These are phyloP conservation scores for Penicillium fimorum DNA, from an alignment of 495 filamentous ascomycete species.

Conservation along the genomic window DNA sequence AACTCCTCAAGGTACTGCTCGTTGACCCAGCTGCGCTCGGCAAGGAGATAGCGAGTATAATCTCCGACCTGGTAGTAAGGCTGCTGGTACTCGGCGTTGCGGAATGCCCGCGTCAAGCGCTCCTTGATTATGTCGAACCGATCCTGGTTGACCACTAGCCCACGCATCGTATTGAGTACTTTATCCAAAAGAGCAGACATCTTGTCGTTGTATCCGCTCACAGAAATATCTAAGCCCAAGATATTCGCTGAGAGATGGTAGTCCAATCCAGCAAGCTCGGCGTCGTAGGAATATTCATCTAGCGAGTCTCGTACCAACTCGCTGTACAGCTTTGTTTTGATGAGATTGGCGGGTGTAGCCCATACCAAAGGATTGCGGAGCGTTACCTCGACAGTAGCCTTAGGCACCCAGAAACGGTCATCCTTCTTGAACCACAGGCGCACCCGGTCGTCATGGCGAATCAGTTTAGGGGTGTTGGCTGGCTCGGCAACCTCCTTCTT, in stretches of 20 bases:
- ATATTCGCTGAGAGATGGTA: slow-evolving; percentile 72
- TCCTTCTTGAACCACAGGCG: slow-evolving; percentile 99
- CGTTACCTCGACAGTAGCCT: slow-evolving; percentile 78
- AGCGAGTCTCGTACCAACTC: slow-evolving; percentile 87
- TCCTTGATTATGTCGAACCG: slow-evolving; percentile 93
- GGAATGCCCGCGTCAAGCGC: slow-evolving; percentile 66
- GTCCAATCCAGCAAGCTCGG: slow-evolving; percentile 86
- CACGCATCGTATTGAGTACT: slow-evolving; percentile 81
- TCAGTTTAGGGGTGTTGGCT: slow-evolving; percentile 71
- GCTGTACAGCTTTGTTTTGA: slow-evolving; percentile 79
- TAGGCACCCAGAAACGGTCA: slow-evolving; percentile 97
- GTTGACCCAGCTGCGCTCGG: slow-evolving; percentile 73
- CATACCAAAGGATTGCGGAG: slow-evolving; percentile 75
- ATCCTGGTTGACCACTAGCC: slow-evolving; percentile 76
- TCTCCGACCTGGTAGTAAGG: slow-evolving; percentile 91
- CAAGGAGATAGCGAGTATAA: slow-evolving; percentile 74
- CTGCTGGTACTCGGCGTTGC: slow-evolving; percentile 82
- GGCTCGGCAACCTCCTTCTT: slow-evolving; percentile 82
- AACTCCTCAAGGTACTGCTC: slow-evolving; percentile 80
- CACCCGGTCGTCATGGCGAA: slow-evolving; percentile 79
- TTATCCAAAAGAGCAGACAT: slow-evolving; percentile 88
- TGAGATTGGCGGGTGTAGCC: slow-evolving; percentile 70
- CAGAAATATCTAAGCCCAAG: slow-evolving; percentile 72
- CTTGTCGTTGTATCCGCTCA: slow-evolving; percentile 96
- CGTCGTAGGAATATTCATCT: slow-evolving; percentile 94